Base-by-base conservation (phyloP, 2,329 filamentous ascomycete species). In the Simplicillium sp. region DNA sequence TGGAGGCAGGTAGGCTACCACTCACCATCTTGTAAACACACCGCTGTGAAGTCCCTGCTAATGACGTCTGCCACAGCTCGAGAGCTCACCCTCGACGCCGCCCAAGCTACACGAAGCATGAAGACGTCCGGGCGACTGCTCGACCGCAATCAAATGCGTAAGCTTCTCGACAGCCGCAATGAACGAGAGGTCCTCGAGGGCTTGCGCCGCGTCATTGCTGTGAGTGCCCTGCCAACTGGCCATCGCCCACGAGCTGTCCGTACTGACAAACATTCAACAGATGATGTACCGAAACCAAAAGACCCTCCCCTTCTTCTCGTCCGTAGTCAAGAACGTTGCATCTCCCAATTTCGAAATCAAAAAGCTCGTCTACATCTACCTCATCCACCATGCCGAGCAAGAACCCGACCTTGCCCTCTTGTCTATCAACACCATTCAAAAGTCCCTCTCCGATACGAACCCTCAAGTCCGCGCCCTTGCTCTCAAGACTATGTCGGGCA, bases 371-470 rank as follows among this genome's bases (percentile, higher is more conserved):
- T 98, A 98, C 70, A 94, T 96, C 59, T 98, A 96, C 65, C 80
- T 98, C 46, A 83, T 97, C 45, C 87, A 94, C 59, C 89, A 98
- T 73, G 92, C 92, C 59, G 92, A 97, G 60, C 80, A 88, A 48
- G 92, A 97, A 56, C 92, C 90, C 43, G 92, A 98, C 63, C 84
- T 96, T 36, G 89, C 92, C 15, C 75, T 98, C 31, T 75, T 98
- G 35, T 95, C 89, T 44, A 96, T 98, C 74, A 98, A 98, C 65
- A 94, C 92, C 7, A 97, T 98, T 52, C 92, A 98, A 58, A 97
- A 96, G 64, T 95, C 90, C 9, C 77, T 98, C 44, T 94, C 88
- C 17, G 92, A 98, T 62, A 73, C 82, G 43, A 96, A 89, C 59
- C 87, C 92, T 2, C 85, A 94, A 56, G 80, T 96, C 15, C 82